Base-by-base conservation (phyloP, 345 rosid species). In the Populus davidiana region DNA sequence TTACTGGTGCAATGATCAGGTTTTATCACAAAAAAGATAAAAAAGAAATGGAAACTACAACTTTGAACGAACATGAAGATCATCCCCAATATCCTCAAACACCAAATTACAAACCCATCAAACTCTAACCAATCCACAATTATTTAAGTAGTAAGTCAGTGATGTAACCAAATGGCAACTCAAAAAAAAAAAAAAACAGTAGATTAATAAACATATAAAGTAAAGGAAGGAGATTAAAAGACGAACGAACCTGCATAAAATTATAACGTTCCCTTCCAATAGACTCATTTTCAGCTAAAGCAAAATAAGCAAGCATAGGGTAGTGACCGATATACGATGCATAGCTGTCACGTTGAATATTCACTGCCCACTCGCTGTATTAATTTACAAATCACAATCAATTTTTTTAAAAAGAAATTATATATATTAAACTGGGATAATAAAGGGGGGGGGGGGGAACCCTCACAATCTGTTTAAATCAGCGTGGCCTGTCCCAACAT, bases 401-500 rank as follows among this genome's bases (percentile, higher is more conserved):
- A 7, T 21, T 23, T 12, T 56, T 29, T 33, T n/a, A 38, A 8
- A 33, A 44, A 35, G 70, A 17, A 75, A 41, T n/a, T 44, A 41
- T 18, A 69, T 18, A 21, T 20, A 4, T 25, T 27, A 18, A 5
- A 21, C 8, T 31, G 23, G 33, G 47, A 3, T 21, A 21, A 67
- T 69, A 21, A n/a, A 35, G 70, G 21, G 2, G 31, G 9, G 10
- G n/a, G n/a, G n/a, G n/a, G n/a, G n/a, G n/a, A 12, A 23, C 74
- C 70, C 96, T 86, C 50, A 96, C 98, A 91, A 96, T 96, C 96
- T 83, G 83, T 89, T 96, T 83, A 96, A 82, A 79, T 96, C 99
- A 0, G 99, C 96, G 67, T 96, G 98, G 3, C 98, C 95, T 2
- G 97, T 96, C 33, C 99, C 99, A 41, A 92, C 98, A 74, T 96